A percentile compares a stretch with the other conserved stretches of the same genome.
These are phyloP conservation scores for Cynara cardunculus DNA, from an alignment of 129 eudicot species.

Conservation along the genomic window DNA sequence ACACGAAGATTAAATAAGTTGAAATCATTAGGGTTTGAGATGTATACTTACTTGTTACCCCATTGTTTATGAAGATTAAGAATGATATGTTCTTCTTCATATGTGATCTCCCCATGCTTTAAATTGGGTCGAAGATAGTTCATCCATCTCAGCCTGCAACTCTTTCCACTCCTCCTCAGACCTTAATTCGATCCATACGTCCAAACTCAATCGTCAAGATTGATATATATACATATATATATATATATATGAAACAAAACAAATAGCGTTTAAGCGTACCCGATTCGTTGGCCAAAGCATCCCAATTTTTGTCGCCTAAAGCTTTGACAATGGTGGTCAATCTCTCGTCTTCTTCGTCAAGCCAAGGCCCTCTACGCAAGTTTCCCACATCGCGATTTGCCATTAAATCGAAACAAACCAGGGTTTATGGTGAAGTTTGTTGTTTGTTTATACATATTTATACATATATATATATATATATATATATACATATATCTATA, in stretches of 20 bases:
- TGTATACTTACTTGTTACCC: constrained; percentile 63
- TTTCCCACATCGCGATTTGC: constrained; percentile 21
- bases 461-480: too few species aligned
- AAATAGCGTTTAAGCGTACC: constrained; percentile 34
- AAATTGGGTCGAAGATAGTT: constrained; percentile 72
- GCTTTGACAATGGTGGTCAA: constrained; percentile 40
- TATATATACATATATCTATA: not conserved
- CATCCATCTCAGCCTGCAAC: constrained; percentile 78
- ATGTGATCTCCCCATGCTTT: constrained; percentile 60
- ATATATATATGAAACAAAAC: not conserved
- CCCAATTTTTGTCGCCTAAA: constrained; percentile 77
- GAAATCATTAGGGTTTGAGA: not conserved
- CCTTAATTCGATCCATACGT: constrained; percentile 41
- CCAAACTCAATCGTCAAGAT: constrained; percentile 7
- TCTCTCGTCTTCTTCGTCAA: constrained; percentile 63
- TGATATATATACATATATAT: not conserved
- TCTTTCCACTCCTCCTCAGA: constrained; percentile 73
- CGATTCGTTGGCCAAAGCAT: constrained; percentile 72
- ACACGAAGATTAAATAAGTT: too few species aligned
- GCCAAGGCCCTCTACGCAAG: constrained; percentile 81
- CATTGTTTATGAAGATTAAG: constrained; percentile 57
- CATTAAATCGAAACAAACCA: constrained; percentile 10
- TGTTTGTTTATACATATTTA: not conserved
- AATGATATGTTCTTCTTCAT: constrained; percentile 56
- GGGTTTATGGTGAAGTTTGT: constrained; percentile 6